Evolutionary conservation across 1,284 basidiomycete species (phyloP).

Genomic region (Trichosporon faecale): DNA sequence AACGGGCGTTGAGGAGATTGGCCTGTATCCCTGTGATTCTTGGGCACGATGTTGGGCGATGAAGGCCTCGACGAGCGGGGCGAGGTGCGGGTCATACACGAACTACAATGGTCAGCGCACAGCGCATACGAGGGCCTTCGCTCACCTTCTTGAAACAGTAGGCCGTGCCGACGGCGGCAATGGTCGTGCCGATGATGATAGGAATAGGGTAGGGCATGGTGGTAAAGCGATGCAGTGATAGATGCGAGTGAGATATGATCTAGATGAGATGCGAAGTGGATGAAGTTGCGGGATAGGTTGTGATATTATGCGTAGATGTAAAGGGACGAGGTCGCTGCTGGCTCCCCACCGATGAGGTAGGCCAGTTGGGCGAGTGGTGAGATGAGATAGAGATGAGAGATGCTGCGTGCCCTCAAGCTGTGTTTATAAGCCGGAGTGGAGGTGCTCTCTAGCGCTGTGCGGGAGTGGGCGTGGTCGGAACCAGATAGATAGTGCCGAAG

Average conservation of each 20-base stretch:
- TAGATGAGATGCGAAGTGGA: neutral
- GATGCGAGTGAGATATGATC: neutral
- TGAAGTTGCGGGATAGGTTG: neutral
- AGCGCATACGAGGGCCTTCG: neutral
- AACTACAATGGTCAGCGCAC: slow-evolving; percentile 30
- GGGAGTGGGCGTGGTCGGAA: neutral
- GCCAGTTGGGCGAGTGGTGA: neutral
- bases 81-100: slow-evolving; percentile 48
- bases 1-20: neutral
- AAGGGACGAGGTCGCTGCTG: neutral
- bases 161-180: slow-evolving; percentile 43
- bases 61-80: slow-evolving; percentile 40
- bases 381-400: neutral
- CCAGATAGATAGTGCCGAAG: neutral
- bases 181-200: slow-evolving; percentile 39
- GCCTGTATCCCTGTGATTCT: slow-evolving; percentile 10
- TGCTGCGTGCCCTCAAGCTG: neutral
- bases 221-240: neutral
- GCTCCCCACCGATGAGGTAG: neutral
- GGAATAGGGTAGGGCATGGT: slow-evolving; percentile 42
- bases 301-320: neutral
- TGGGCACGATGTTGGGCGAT: slow-evolving; percentile 27
- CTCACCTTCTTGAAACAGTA: slow-evolving; percentile 49
- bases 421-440: neutral
- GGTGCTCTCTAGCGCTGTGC: neutral